A percentile compares a stretch with the other conserved stretches of the same genome.
These are phyloP conservation scores for carrot (Daucus carota) DNA, from an alignment of 129 eudicot species.

Conservation along the genomic window DNA sequence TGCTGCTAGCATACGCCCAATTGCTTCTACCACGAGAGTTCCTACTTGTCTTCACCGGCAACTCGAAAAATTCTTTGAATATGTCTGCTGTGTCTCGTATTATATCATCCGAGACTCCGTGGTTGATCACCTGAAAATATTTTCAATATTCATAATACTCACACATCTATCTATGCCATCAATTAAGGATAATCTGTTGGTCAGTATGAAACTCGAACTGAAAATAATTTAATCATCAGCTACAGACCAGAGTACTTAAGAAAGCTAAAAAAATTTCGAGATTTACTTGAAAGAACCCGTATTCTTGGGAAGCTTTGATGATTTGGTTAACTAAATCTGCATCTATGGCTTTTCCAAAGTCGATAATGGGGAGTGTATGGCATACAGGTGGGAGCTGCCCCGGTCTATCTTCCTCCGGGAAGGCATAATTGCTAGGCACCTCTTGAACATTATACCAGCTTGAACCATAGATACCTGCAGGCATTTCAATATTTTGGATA, in stretches of 20 bases:
- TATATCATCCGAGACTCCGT: conserved; percentile 6
- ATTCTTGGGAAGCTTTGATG: conserved; percentile 15
- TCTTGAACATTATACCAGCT: too few relatives aligned
- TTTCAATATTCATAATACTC: too few relatives aligned
- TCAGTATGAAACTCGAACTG: background rate
- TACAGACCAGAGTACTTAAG: background rate
- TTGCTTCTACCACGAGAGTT: background rate
- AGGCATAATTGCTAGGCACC: background rate
- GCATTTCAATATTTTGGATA: too few relatives aligned
- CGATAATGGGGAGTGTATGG: conserved; percentile 13
- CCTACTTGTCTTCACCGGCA: background rate
- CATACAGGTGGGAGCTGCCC: conserved; percentile 12
- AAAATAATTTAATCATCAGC: too few relatives aligned
- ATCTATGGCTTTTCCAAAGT: background rate
- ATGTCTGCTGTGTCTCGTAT: background rate
- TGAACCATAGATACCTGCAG: too few relatives aligned
- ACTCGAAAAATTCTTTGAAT: background rate
- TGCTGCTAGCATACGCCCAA: conserved; percentile 7
- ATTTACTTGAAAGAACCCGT: conserved; percentile 17
- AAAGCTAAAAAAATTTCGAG: too few relatives aligned
- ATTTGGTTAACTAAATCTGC: conserved; percentile 1
- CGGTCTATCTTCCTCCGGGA: conserved; percentile 12
- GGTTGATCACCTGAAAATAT: conserved; percentile 3
- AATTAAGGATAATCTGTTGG: too few relatives aligned
- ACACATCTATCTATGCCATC: background rate